Evolutionary conservation across 2,329 filamentous ascomycete species (phyloP), one percentile per base, ranked within the genome.

Genomic region (Exophiala aquamarina): DNA sequence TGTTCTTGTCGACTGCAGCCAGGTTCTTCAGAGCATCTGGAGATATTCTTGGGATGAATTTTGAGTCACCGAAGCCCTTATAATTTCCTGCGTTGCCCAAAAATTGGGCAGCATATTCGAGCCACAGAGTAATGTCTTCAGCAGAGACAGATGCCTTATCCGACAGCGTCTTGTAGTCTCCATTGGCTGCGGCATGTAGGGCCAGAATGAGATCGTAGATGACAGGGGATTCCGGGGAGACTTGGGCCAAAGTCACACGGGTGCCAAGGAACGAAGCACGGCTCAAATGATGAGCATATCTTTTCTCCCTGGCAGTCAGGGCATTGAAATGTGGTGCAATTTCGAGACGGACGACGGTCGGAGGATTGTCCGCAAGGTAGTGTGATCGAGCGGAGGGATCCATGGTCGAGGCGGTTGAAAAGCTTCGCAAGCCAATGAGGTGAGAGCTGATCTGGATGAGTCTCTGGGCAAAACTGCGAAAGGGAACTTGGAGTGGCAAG

Each of bases 251-350:
- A n/a, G 87, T 84, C 54, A 92, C 83, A 58, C 88, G 81, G 52
- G 82, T 87, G 47, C 89, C 89, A 35, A 84, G 77, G 63, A 90
- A 89, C 5, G 87, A 82, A 50, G 87, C 87, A 65, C 86, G 90
- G 58, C 41, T 49, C 65, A 95, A 88, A 64, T 85, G 90, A 71
- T 96, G 91, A 55, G 91, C 87, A 76, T 96, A 96, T 64, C 87
- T 84, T 74, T 92, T 90, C 73, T 95, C 82, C 65, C 86, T 68
- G 47, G 73, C 66, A 29, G 68, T 68, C 35, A 76, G 61, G 5
- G 69, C 82, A 45, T 92, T 86, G 61, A 97, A 98, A 70, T 97
- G 92, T 65, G 89, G 87, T 71, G 89, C 89, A 66, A 97, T 93
- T 66, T 89, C 85, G 40, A 98, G 81, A 38, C 85, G 83, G 49